Conservation (phyloP, 352 stramenopile genomes). For the Phytophthora fragariaefolia region DNA sequence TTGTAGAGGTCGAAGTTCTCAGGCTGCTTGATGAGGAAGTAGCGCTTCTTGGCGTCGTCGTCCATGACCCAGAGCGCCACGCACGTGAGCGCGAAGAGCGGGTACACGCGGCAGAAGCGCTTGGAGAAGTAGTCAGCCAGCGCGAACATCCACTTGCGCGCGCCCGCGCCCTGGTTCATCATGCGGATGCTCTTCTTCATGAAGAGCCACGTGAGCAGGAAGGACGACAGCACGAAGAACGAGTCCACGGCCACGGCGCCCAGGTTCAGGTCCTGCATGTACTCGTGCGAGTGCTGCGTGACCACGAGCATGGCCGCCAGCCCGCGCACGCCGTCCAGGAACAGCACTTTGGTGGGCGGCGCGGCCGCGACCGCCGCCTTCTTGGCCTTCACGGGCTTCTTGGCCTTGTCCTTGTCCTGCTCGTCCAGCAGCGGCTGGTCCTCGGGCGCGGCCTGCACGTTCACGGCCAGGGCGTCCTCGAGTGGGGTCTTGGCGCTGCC, state of each 20-base stretch:
- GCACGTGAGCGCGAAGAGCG: conserved; percentile 47
- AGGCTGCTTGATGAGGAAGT: conserved; percentile 36
- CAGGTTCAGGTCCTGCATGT: conserved; percentile 46
- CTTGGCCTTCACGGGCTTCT: conserved; percentile 31
- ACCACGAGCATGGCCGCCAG: conserved; percentile 40
- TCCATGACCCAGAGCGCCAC: conserved; percentile 42
- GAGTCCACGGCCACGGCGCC: conserved; percentile 49
- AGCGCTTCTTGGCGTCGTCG: conserved; percentile 35
- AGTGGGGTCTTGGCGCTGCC: background rate
- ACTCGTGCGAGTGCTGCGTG: conserved; percentile 44
- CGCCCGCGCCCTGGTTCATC: conserved; percentile 27
- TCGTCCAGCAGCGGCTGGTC: conserved; percentile 34
- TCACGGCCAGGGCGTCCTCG: conserved; percentile 12
- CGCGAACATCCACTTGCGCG: conserved; percentile 39
- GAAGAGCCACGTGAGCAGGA: conserved; percentile 61
- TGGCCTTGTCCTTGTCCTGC: conserved; percentile 30
- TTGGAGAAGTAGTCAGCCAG: conserved; percentile 55
- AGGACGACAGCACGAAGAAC: conserved; percentile 67
- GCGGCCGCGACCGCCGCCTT: conserved; percentile 24
- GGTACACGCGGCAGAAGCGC: conserved; percentile 58
- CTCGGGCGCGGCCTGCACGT: conserved; percentile 20
- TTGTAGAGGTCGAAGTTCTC: conserved; percentile 41
- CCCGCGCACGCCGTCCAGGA: conserved; percentile 45
- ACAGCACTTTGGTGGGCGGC: conserved; percentile 38
- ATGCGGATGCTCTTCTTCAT: conserved; percentile 51